These are phyloP conservation scores for Cyclotella cryptica DNA, from an alignment of 108 stramenopile species.

Conservation along the genomic window DNA sequence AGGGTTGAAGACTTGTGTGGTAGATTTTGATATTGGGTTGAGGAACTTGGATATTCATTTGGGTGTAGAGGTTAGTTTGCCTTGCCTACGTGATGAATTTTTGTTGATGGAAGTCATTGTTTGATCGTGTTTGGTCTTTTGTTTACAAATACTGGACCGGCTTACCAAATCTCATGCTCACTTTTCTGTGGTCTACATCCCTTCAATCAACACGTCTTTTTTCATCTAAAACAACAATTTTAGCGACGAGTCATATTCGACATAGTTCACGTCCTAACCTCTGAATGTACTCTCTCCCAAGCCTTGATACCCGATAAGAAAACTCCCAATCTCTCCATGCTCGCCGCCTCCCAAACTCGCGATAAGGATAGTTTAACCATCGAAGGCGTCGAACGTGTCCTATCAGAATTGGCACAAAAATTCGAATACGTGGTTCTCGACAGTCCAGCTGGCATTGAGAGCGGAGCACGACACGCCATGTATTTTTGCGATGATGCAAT, in stretches of 20 bases:
- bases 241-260: slow-evolving; percentile 72
- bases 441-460: slow-evolving; percentile 72
- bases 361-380: slow-evolving; percentile 71
- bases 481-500: slow-evolving; percentile 79
- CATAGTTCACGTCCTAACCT: slow-evolving; percentile 65
- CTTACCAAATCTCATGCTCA: not conserved
- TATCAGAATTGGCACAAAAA: slow-evolving; percentile 45
- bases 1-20: slow-evolving; percentile 61
- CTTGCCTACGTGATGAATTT: not conserved
- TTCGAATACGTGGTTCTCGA: slow-evolving; percentile 77
- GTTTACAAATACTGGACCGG: no score
- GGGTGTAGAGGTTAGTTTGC: slow-evolving; percentile 47
- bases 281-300: slow-evolving; percentile 66
- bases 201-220: not conserved
- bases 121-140: not conserved
- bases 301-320: slow-evolving; percentile 68
- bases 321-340: slow-evolving; percentile 48
- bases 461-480: slow-evolving; percentile 75
- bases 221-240: not conserved
- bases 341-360: slow-evolving; percentile 74
- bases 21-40: slow-evolving; percentile 77
- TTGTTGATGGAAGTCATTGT: no score
- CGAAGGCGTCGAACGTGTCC: slow-evolving; percentile 64
- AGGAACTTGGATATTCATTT: slow-evolving; percentile 76
- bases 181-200: not conserved